These are phyloP conservation scores for Flaveria ramosissima DNA, from an alignment of 129 eudicot species.

Conservation along the genomic window DNA sequence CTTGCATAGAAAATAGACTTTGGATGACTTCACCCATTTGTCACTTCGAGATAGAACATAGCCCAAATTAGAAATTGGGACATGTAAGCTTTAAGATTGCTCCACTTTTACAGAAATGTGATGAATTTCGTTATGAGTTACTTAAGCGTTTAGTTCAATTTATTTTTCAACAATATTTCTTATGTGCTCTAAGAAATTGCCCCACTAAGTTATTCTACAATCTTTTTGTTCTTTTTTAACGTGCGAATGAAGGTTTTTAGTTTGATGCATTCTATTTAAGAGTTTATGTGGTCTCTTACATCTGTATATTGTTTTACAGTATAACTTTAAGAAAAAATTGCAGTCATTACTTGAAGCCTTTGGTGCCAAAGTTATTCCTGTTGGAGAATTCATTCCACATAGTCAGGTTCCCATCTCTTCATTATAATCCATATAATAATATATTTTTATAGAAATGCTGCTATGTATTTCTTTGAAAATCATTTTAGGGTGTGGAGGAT, in stretches of 20 bases:
- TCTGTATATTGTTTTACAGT: conserved; percentile 46
- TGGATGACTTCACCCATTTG: not conserved
- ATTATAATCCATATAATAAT: not conserved
- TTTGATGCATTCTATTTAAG: conserved; percentile 6
- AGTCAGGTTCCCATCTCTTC: conserved; percentile 59
- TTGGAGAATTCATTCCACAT: conserved; percentile 42
- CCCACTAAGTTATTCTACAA: not conserved
- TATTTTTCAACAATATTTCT: not conserved
- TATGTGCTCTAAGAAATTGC: not conserved
- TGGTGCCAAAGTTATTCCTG: conserved; percentile 66
- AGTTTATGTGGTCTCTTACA: not conserved
- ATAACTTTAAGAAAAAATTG: conserved; percentile 59
- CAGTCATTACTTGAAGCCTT: conserved; percentile 57
- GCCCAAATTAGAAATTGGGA: not conserved
- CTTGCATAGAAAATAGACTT: not conserved
- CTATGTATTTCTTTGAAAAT: not conserved
- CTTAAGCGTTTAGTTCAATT: not conserved
- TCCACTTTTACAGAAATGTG: no score
- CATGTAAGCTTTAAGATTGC: not conserved
- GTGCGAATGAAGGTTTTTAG: not conserved
- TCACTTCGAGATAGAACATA: not conserved
- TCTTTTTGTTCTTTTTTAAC: not conserved
- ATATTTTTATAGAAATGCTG: not conserved
- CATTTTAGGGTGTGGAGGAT: conserved; percentile 51
- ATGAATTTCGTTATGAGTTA: not conserved